phyloP scores from a whole-genome alignment of 208 protist species.

The Angomonas desouzai region DNA sequence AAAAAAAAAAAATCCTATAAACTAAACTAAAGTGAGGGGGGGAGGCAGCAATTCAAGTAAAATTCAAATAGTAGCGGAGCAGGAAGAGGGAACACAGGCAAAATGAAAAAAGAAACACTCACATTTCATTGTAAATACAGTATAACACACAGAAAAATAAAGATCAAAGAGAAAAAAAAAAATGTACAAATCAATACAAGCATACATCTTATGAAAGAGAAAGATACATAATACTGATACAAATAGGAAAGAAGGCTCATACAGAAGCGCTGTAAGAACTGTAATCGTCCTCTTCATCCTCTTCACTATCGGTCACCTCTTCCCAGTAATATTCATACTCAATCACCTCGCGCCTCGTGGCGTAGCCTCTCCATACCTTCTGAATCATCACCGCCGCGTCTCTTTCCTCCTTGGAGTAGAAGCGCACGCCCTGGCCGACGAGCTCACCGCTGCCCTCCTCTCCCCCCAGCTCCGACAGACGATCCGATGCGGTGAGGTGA shows the following conservation, averaged over 20 bases:
- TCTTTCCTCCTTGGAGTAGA: slow-evolving; percentile 13
- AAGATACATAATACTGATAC: slow-evolving; percentile 11
- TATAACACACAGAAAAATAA: no score
- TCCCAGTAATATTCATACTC: slow-evolving; percentile 21
- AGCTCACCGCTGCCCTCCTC: background rate
- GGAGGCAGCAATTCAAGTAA: background rate
- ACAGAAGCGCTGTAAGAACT: background rate
- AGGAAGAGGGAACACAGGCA: slow-evolving; percentile 3
- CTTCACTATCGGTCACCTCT: slow-evolving; percentile 30
- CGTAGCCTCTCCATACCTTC: slow-evolving; percentile 35
- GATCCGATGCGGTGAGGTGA: no score
- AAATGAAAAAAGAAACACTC: no score
- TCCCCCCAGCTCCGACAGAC: background rate
- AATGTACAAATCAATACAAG: slow-evolving; percentile 4
- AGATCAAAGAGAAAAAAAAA: slow-evolving; percentile 19
- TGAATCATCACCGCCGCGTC: slow-evolving; percentile 40
- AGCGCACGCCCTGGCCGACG: background rate
- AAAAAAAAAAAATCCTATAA: slow-evolving; percentile 10
- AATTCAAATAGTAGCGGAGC: slow-evolving; percentile 1
- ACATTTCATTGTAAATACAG: no score
- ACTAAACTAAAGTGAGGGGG: background rate
- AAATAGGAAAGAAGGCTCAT: background rate
- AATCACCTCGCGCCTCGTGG: slow-evolving; percentile 26
- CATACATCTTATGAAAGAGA: slow-evolving; percentile 8
- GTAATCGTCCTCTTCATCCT: slow-evolving; percentile 22